A percentile compares a stretch with the other conserved stretches of the same genome.
phyloP scores from a whole-genome alignment of 2,329 filamentous ascomycete species.

The Sarocladium oryzae region DNA sequence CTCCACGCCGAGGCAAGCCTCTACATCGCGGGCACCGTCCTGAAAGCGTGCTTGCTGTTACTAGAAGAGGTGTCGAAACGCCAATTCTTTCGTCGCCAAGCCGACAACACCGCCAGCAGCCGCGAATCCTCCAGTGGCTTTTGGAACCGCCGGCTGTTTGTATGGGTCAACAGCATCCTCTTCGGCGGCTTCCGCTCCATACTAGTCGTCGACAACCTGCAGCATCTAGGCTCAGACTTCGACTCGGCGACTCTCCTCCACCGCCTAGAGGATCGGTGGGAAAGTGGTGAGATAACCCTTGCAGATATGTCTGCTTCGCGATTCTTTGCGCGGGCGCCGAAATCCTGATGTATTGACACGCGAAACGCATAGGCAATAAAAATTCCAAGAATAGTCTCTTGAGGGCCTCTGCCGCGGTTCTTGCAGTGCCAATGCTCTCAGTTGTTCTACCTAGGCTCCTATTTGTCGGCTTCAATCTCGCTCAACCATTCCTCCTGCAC shows the following conservation, averaged over 20 bases:
- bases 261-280: no score
- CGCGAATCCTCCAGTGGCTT: conserved; percentile 15
- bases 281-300: not conserved
- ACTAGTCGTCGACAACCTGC: conserved; percentile 25
- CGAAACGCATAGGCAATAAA: conserved; percentile 7
- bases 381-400: conserved; percentile 8
- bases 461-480: conserved; percentile 26
- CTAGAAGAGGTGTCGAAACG: conserved; percentile 26
- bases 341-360: not conserved
- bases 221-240: conserved; percentile 15
- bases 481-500: conserved; percentile 33
- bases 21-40: conserved; percentile 21
- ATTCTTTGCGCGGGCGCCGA: not conserved
- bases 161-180: conserved; percentile 23
- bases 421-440: conserved; percentile 12
- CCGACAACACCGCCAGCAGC: no score
- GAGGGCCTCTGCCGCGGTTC: conserved; percentile 11
- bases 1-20: conserved; percentile 19
- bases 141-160: conserved; percentile 18
- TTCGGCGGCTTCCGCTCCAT: conserved; percentile 25
- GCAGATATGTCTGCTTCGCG: not conserved
- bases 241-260: conserved; percentile 7
- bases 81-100: conserved; percentile 12
- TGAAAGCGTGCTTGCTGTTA: conserved; percentile 27
- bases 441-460: conserved; percentile 23